A percentile compares a stretch with the other conserved stretches of the same genome.
Evolutionary conservation across 2,329 filamentous ascomycete species (phyloP).

Genomic region (Aspergillus pseudoglaucus): DNA sequence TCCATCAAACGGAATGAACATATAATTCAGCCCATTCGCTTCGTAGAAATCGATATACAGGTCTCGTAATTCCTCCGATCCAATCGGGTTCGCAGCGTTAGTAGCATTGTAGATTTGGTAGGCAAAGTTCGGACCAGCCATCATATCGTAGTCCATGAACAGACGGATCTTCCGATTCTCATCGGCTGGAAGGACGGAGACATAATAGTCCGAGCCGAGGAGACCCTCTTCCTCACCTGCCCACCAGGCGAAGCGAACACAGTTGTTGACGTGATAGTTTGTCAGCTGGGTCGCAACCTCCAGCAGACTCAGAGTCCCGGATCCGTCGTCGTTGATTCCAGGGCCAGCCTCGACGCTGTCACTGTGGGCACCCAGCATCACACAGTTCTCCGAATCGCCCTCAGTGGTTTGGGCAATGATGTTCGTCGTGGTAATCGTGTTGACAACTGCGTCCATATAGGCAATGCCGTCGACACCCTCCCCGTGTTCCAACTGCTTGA

Average conservation of each 20-base stretch:
- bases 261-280: conserved; percentile 68
- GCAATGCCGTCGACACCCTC: conserved; percentile 31
- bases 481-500: conserved; percentile 46
- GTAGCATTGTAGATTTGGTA: conserved; percentile 52
- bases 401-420: conserved; percentile 55
- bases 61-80: conserved; percentile 62
- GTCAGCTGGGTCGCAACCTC: conserved; percentile 56
- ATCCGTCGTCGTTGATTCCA: conserved; percentile 74
- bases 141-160: conserved; percentile 69
- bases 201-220: conserved; percentile 54
- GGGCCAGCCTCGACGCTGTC: conserved; percentile 57
- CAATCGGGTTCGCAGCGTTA: conserved; percentile 50
- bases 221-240: conserved; percentile 59
- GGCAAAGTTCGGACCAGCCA: conserved; percentile 56
- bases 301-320: conserved; percentile 56
- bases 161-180: conserved; percentile 57
- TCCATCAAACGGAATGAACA: conserved; percentile 68
- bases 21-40: conserved; percentile 57
- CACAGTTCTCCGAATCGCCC: conserved; percentile 53
- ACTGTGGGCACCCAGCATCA: conserved; percentile 55
- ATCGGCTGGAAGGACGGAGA: conserved; percentile 40
- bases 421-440: conserved; percentile 49
- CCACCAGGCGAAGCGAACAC: conserved; percentile 62
- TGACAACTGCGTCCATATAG: conserved; percentile 39
- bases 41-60: conserved; percentile 64